Evolutionary conservation across 2,329 filamentous ascomycete species (phyloP), one percentile per base, ranked within the genome.

Genomic region (Trichophyton benhamiae): DNA sequence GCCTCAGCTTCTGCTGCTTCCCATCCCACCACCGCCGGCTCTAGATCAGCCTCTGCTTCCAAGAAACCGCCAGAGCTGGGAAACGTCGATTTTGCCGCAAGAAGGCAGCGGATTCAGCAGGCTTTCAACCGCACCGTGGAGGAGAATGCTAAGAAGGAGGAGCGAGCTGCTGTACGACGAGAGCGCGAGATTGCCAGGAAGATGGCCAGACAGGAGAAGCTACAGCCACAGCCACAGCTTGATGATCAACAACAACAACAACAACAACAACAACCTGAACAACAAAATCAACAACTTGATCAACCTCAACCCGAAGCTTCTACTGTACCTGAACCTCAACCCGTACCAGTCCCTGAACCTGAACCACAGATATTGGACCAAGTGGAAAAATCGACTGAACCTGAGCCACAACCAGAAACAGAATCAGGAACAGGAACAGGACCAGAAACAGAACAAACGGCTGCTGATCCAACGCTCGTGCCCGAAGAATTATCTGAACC

Each of bases 71-170:
- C 81, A n/a, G 81, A 84, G 68, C 68, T 91, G 62, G 87, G 87
- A 0, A 87, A 87, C 63, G 88, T 95, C 59, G 89, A 96, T 73
- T 94, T 95, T 71, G 89, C 87, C 63, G 88, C 89, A 66, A 83
- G 89, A 58, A 82, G 91, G 67, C 87, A 90, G 69, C 85, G 86
- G 63, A 95, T 95, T 68, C 87, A 91, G 67, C 83, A 90, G 61
- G 90, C 89, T 13, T 92, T 95, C 72, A 91, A 85, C 67, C 89
- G 88, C 70, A 89, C 87, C n/a, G 85, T 94, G 57, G 83, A 87
- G 65, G 87, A 89, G 69, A 87, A 78, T 67, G 68, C 72, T 65
- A 85, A 88, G 69, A 85, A 82, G 62, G 80, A 74, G 67, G 77
- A 77, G 69, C 80, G 82, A 65, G 72, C 79, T 15, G 60, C 33